Evolutionary conservation across 108 stramenopile species (phyloP), one percentile per base, ranked within the genome.

Genomic region (Conticribra guillardii): DNA sequence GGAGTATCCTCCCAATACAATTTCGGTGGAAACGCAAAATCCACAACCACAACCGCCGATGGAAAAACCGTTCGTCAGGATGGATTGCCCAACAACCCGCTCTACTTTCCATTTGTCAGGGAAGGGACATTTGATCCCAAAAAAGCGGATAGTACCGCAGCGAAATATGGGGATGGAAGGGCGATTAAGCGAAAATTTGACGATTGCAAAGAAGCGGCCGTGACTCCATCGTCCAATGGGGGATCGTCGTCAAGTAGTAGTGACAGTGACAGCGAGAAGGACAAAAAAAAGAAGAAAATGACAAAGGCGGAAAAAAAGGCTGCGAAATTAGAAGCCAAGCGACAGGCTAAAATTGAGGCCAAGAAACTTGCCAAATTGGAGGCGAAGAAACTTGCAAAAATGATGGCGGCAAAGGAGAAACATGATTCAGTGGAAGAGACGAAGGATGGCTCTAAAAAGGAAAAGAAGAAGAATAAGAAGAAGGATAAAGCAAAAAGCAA

Each of bases 111-210:
- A 47, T 94, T 94, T 80, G 87, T 90, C 0, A 69, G 81, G 31
- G 86, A 85, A 63, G 93, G 93, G 2, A 71, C 85, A 21, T 90
- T 82, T 32, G 81, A 89, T 80, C 81, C 82, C 8, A 69, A 54
- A 4, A 84, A 54, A 27, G 60, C 75, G 0, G 61, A 63, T 54
- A n/a, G n/a, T n/a, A n/a, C n/a, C n/a, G 73, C 68, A 5, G 23
- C 26, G 9, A 67, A 83, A 46, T 77, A 84, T 59, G 93, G 93
- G 17, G 90, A 92, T 76, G 93, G 93, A 54, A 76, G 90, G 30
- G 56, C 46, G 21, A 94, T 94, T 49, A 89, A 94, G 56, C 82
- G 90, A 2, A 85, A 90, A 59, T 94, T 94, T 67, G 89, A 88
- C 34, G 87, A 92, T 79, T 61, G 67, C 23, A 51, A 69, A 32